phyloP scores from a whole-genome alignment of 2,329 filamentous ascomycete genomes.

The Apiospora phragmitis region DNA sequence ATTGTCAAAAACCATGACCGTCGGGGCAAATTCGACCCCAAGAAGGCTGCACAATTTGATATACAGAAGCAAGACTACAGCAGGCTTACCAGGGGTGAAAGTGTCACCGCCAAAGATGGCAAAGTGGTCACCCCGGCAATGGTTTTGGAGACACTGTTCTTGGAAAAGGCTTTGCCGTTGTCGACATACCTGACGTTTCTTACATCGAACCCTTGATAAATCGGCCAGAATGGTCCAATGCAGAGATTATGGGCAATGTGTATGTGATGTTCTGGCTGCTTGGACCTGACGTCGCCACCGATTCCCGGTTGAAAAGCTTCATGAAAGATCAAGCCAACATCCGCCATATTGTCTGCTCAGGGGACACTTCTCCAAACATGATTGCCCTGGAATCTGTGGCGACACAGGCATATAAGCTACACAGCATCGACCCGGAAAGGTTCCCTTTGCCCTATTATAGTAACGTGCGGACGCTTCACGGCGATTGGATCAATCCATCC shows the following conservation, averaged over 20 bases:
- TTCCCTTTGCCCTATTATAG: conserved; percentile 71
- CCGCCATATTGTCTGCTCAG: conserved; percentile 76
- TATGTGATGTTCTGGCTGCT: conserved; percentile 79
- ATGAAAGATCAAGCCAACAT: conserved; percentile 61
- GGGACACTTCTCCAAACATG: conserved; percentile 74
- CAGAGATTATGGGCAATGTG: conserved; percentile 66
- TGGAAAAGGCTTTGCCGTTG: conserved; percentile 74
- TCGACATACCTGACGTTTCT: conserved; percentile 72
- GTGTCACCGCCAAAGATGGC: conserved; percentile 64
- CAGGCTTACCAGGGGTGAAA: conserved; percentile 62
- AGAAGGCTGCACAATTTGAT: conserved; percentile 64
- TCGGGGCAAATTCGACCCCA: conserved; percentile 77
- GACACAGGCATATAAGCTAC: conserved; percentile 66
- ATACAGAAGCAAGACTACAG: conserved; percentile 61
- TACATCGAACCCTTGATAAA: conserved; percentile 71
- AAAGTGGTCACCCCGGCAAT: conserved; percentile 78
- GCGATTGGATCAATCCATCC: conserved; percentile 13
- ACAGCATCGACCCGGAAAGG: conserved; percentile 69
- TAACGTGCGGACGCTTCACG: conserved; percentile 44
- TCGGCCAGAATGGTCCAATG: conserved; percentile 70
- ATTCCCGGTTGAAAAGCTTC: conserved; percentile 67
- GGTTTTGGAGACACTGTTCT: conserved; percentile 68
- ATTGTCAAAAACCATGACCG: conserved; percentile 75
- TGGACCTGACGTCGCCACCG: conserved; percentile 63
- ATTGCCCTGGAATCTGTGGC: conserved; percentile 69